Evolutionary conservation across 2,329 filamentous ascomycete genomes (phyloP).

Genomic region (Simplicillium sp.): DNA sequence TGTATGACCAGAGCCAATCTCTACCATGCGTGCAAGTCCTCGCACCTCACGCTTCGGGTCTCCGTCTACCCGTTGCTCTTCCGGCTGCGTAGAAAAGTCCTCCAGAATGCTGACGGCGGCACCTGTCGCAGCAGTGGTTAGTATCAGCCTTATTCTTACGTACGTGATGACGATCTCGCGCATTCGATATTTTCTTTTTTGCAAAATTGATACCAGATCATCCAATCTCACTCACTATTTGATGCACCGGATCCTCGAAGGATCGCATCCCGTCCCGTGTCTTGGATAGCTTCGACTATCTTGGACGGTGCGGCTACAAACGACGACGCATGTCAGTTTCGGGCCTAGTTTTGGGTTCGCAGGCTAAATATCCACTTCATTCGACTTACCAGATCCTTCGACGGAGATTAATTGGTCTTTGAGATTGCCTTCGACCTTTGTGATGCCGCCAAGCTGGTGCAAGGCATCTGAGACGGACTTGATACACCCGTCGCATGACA

Average conservation of each 20-base stretch:
- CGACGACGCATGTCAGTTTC: neutral
- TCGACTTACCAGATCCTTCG: conserved; percentile 62
- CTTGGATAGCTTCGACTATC: conserved; percentile 82
- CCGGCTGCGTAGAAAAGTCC: conserved; percentile 56
- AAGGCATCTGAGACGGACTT: conserved; percentile 76
- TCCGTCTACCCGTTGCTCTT: conserved; percentile 25
- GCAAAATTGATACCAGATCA: no score
- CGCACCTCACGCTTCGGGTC: conserved; percentile 52
- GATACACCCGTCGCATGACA: conserved; percentile 85
- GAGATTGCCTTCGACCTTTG: conserved; percentile 73
- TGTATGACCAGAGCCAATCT: conserved; percentile 69
- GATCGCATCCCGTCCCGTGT: conserved; percentile 88
- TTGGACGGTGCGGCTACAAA: conserved; percentile 71
- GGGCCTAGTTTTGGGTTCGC: no score
- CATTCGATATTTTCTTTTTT: no score
- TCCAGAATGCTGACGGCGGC: conserved; percentile 95
- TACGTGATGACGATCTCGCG: neutral
- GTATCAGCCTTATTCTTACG: neutral
- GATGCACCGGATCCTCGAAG: conserved; percentile 78
- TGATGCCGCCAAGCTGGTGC: conserved; percentile 68
- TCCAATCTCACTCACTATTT: conserved; percentile 54
- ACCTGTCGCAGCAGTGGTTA: conserved; percentile 28
- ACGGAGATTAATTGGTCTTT: conserved; percentile 76
- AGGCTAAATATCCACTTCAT: no score
- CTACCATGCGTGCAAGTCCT: conserved; percentile 87